phyloP scores from a whole-genome alignment of 352 stramenopile species.

The Poterioochromonas sp. region DNA sequence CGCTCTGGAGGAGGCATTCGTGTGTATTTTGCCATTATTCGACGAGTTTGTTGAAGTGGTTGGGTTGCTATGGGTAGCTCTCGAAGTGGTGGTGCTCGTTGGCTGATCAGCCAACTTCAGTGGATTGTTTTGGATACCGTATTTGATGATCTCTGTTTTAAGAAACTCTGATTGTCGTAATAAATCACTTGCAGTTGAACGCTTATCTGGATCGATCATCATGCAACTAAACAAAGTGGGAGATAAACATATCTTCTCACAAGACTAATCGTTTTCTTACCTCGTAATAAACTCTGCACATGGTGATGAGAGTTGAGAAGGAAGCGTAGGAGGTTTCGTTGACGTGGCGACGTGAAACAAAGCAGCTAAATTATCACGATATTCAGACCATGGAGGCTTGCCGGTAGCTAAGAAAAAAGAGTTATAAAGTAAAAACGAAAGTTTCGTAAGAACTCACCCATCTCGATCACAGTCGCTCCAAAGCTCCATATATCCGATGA shows the following conservation, averaged over 20 bases:
- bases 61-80: neutral
- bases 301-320: neutral
- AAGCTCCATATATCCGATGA: constrained; percentile 45
- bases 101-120: no score
- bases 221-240: neutral
- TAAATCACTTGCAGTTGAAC: neutral
- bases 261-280: neutral
- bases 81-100: neutral
- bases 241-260: neutral
- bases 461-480: constrained; percentile 49
- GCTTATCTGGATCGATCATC: neutral
- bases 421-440: neutral
- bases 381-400: constrained; percentile 64
- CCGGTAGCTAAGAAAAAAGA: constrained; percentile 51
- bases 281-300: neutral
- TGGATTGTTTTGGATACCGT: no score
- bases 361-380: constrained; percentile 43
- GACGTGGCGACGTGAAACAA: constrained; percentile 50
- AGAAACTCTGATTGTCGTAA: neutral
- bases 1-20: no score
- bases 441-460: constrained; percentile 35
- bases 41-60: neutral
- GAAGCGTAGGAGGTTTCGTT: neutral
- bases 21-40: no score
- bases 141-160: neutral